Base-by-base conservation (phyloP, 2,329 filamentous ascomycete genomes). In the Leptographium radiaticola region DNA sequence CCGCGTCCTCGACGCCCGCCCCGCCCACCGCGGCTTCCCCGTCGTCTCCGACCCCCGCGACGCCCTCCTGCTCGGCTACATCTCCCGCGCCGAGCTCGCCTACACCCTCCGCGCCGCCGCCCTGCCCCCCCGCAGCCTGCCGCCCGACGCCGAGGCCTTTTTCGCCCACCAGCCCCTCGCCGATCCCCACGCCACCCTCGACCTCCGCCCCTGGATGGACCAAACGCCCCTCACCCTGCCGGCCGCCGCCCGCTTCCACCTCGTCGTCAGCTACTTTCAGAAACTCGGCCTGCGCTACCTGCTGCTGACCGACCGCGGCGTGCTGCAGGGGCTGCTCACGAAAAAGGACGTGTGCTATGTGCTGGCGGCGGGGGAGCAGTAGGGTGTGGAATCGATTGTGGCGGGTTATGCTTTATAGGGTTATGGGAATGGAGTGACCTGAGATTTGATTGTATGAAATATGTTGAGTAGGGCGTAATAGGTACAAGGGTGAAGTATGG, bases 271-370 rank as follows among this genome's bases (percentile, higher is more conserved):
- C 55, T 94, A 98, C 77, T 97, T 98, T 69, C 89, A 95, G 71
- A 91, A 91, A 65, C 79, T 98, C 10, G 93, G 93, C 20, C 71
- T 98, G 57, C 80, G 91, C 51, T 96, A 97, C 70, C 81, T 98
- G 6, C 71, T 97, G 4, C 94, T 97, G 66, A 82, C 81, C 42
- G 87, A 96, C 59, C 79, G 84, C 49, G 93, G 93, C 20, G 79
- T 80, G 50, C 70, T 98, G 42, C 83, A 88, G 66, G 93, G 93
- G 0, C 68, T 98, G 49, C 71, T 97, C 60, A 98, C 93, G 20
- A 97, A 97, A 74, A 98, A 98, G 72, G 93, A 98, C 69, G 84
- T 95, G 38, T 97, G 90, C 87, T 90, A 88, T 67, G 83, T 97
- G 42, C 74, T 97, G 34, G 34, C 9, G 9, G 34, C 34, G 34